A percentile compares a stretch with the other conserved stretches of the same genome.
Evolutionary conservation across 495 filamentous ascomycete species (phyloP).

Genomic region (Neurospora africana): DNA sequence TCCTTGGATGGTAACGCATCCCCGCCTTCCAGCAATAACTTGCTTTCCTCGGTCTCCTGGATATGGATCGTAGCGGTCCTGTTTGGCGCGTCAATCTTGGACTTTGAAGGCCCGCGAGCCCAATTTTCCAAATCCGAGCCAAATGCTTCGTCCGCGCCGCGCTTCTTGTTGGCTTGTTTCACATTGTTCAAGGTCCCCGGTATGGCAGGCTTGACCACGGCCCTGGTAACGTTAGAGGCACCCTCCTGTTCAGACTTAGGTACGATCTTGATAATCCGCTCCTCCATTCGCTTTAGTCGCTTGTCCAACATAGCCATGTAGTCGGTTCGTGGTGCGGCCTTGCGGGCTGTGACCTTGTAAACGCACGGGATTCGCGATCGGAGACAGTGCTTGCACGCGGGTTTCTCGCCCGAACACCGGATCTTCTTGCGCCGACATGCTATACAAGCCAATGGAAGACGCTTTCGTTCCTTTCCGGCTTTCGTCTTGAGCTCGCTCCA

Average conservation of each 20-base stretch:
- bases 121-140: conserved; percentile 71
- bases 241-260: conserved; percentile 68
- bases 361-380: conserved; percentile 91
- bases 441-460: conserved; percentile 88
- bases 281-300: conserved; percentile 88
- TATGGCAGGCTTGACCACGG: conserved; percentile 68
- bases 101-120: conserved; percentile 48
- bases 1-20: conserved; percentile 80
- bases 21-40: conserved; percentile 65
- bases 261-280: conserved; percentile 91
- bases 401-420: conserved; percentile 94
- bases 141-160: conserved; percentile 83
- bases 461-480: conserved; percentile 28
- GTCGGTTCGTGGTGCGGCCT: conserved; percentile 91
- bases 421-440: conserved; percentile 97
- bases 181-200: conserved; percentile 46
- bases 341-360: conserved; percentile 94
- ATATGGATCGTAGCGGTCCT: conserved; percentile 50
- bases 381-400: conserved; percentile 92
- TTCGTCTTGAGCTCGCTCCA: conserved; percentile 1
- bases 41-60: conserved; percentile 59
- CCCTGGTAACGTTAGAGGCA: conserved; percentile 49
- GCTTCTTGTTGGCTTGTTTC: conserved; percentile 57
- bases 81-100: conserved; percentile 32
- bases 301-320: conserved; percentile 99